Evolutionary conservation across 768 basidiomycete species (phyloP).

Genomic region (Daedalea quercina): DNA sequence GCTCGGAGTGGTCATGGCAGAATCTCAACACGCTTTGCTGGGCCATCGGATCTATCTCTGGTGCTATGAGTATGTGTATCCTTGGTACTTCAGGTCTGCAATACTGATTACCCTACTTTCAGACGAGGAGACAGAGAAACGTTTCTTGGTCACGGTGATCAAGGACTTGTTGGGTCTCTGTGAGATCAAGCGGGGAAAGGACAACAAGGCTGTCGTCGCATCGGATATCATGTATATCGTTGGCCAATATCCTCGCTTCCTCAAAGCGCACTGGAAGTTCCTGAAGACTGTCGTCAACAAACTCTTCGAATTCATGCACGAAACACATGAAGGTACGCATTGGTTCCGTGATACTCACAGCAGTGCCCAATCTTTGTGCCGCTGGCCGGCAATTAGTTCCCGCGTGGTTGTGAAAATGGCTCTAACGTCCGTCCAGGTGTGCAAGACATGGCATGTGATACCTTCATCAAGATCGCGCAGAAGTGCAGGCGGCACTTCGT

Average conservation of each 20-base stretch:
- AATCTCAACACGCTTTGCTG: slow-evolving; percentile 98
- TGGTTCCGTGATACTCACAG: neutral
- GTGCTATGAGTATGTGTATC: slow-evolving; percentile 85
- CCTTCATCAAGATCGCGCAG: slow-evolving; percentile 99
- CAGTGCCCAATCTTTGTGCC: slow-evolving; percentile 3
- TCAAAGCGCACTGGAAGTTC: slow-evolving; percentile 99
- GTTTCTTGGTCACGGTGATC: slow-evolving; percentile 97
- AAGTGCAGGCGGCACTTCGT: slow-evolving; percentile 98
- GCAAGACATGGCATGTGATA: slow-evolving; percentile 99
- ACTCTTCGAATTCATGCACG: slow-evolving; percentile 99
- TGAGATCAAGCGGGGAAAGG: slow-evolving; percentile 98
- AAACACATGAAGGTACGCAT: slow-evolving; percentile 86
- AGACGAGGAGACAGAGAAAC: slow-evolving; percentile 99
- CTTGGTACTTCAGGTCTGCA: neutral
- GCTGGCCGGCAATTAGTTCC: neutral
- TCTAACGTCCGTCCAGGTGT: slow-evolving; percentile 54
- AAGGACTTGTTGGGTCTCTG: slow-evolving; percentile 96
- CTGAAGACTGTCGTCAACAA: slow-evolving; percentile 99
- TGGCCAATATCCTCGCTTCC: slow-evolving; percentile 97
- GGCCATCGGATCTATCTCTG: slow-evolving; percentile 99
- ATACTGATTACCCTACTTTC: neutral
- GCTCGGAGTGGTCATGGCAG: slow-evolving; percentile 99
- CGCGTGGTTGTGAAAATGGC: neutral
- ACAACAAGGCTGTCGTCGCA: slow-evolving; percentile 98
- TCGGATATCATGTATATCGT: slow-evolving; percentile 99